Evolutionary conservation across 2,329 filamentous ascomycete genomes (phyloP).

Genomic region (Epichloe gansuensis): DNA sequence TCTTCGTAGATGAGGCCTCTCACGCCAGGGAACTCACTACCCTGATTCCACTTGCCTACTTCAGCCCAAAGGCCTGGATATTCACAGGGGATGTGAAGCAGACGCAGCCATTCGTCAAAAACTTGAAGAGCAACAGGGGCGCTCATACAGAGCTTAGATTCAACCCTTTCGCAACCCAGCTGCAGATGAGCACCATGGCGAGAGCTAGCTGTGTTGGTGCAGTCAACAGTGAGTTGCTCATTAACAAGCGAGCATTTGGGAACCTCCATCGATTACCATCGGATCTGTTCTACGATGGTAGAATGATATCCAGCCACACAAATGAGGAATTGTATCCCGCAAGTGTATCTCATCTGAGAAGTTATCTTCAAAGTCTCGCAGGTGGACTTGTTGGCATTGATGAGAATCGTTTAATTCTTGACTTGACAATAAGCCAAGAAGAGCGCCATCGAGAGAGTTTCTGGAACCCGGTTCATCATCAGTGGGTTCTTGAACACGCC

Average conservation of each 20-base stretch:
- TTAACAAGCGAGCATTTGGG: slow-evolving; percentile 26
- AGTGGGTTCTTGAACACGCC: slow-evolving; percentile 24
- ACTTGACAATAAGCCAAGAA: slow-evolving; percentile 17
- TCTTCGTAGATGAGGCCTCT: slow-evolving; percentile 66
- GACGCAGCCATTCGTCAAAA: slow-evolving; percentile 30
- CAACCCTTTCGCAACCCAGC: slow-evolving; percentile 22
- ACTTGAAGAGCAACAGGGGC: slow-evolving; percentile 11
- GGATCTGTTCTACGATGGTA: slow-evolving; percentile 26
- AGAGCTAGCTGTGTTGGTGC: slow-evolving; percentile 22
- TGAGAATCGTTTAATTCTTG: slow-evolving; percentile 27
- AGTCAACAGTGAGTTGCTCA: slow-evolving; percentile 20
- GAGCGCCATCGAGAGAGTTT: slow-evolving; percentile 21
- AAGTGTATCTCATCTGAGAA: slow-evolving; percentile 17
- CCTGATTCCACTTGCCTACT: slow-evolving; percentile 32
- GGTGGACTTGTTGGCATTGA: slow-evolving; percentile 6
- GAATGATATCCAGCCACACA: slow-evolving; percentile 24
- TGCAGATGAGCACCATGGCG: slow-evolving; percentile 26
- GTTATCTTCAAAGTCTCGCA: slow-evolving; percentile 17
- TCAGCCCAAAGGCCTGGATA: slow-evolving; percentile 30
- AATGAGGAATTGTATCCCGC: slow-evolving; percentile 14
- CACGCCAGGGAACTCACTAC: slow-evolving; percentile 34
- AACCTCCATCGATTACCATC: slow-evolving; percentile 30
- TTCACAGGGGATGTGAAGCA: slow-evolving; percentile 34
- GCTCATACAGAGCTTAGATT: slow-evolving; percentile 11
- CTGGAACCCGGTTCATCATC: slow-evolving; percentile 27